Base-by-base conservation (phyloP, 2,329 filamentous ascomycete genomes). In the Ascochyta clinopodiicola region DNA sequence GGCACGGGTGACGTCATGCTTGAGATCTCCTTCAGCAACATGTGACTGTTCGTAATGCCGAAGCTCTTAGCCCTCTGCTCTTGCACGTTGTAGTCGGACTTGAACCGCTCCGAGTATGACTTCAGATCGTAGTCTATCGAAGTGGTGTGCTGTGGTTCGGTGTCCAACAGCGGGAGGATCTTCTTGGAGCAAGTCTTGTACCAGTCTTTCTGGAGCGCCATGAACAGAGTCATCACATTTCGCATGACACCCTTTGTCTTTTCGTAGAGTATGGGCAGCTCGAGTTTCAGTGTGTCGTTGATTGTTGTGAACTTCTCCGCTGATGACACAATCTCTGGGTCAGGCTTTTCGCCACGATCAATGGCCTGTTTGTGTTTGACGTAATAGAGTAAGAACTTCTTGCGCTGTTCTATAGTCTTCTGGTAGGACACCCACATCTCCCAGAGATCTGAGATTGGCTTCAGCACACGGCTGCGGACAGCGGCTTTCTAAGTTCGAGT, bases 211-310 rank as follows among this genome's bases (percentile, higher is more conserved):
- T 97, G 93, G 40, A 96, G 88, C 60, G 89, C 87, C 63, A 97
- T 86, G 68, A 98, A 92, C 67, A 92, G 92, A 53, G 84, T 86
- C 38, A 96, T 82, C 67, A 91, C 94, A 22, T 90, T 88, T 67
- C 92, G 90, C 67, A 95, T 92, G 58, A 97, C 81, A 66, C 88
- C 90, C 59, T 91, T 91, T 1, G 94, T 97, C 60, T 95, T 79
- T 7, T 80, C 78, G 46, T 95, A 96, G 15, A 99, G 83, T 71
- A 88, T 88, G 1, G 94, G 94, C 42, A 99, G 82, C 72, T 98
- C 94, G 63, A 94, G 89, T 76, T 96, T 97, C 56, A 98, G 82
- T 0, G 94, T 92, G 60, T 96, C 91, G 70, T 98, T 98, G 56
- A 99, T 81, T 7, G 92, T 92, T 36, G 91, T 85, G 74, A 96